Base-by-base conservation (phyloP, 208 protist species). In the Kentomonas sorsogonicus region DNA sequence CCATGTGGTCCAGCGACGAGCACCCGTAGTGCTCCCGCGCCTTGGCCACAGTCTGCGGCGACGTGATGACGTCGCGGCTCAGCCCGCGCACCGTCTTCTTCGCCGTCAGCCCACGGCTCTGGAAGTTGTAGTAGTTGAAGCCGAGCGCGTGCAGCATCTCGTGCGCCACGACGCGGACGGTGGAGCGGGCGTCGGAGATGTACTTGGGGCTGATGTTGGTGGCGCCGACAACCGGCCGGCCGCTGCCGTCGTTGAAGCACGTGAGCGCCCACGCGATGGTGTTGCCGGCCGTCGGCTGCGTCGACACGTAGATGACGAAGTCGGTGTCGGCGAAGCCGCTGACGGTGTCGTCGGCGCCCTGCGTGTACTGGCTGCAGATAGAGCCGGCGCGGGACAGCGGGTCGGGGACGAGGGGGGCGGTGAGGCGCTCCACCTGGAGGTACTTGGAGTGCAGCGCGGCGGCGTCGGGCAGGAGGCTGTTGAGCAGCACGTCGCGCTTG, bases 81-180 rank as follows among this genome's bases (percentile, higher is more conserved):
- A 79, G 88, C 23, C 70, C 62, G 27, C 82, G 72, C n/a, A 84
- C n/a, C 7, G 33, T 40, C 4, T 36, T 36, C 34, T 66, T 53
- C 26, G 13, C 50, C 3, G 0, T 2, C n/a, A n/a, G n/a, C n/a
- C n/a, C n/a, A n/a, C n/a, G n/a, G 1, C 4, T 47, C 2, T 30
- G 5, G 33, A 78, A 87, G 29, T 55, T 50, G 2, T 0, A 30
- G 15, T n/a, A 23, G 26, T 10, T 39, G 52, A 93, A 94, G 6
- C 91, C 91, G 20, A 97, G 62, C n/a, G 85, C 76, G 72, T 97
- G 92, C 5, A 86, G 62, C 0, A 95, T 63, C 69, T 95, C 89
- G 53, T 97, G 92, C 3, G 74, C 57, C 6, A 83, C 50, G 7
- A 54, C 44, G 41, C 72, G 73, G 1, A 69, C 57, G 11, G 36